These are phyloP conservation scores for Rhizopus stolonifer DNA, from an alignment of 371 early-diverging fungal species.

Conservation along the genomic window DNA sequence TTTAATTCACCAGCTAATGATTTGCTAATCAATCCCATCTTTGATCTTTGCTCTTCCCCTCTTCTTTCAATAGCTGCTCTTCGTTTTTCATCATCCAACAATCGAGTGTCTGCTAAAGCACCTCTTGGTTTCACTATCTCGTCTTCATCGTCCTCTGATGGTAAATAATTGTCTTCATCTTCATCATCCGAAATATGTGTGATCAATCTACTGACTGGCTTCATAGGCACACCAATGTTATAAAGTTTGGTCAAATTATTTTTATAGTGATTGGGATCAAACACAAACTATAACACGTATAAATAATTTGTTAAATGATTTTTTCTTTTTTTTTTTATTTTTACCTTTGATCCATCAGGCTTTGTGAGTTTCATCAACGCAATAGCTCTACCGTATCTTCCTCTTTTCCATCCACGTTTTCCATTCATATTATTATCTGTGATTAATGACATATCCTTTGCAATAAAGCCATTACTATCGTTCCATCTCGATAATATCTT, in stretches of 20 bases:
- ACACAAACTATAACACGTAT: constrained; percentile 49
- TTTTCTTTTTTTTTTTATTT: not conserved
- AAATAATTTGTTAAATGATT: no score
- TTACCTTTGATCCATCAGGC: constrained; percentile 49
- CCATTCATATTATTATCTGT: constrained; percentile 70
- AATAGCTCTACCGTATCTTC: constrained; percentile 78
- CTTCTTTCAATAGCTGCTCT: constrained; percentile 35
- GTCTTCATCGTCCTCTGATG: not conserved
- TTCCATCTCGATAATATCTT: constrained; percentile 30
- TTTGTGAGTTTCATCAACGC: constrained; percentile 66
- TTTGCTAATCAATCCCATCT: constrained; percentile 25
- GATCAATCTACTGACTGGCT: constrained; percentile 39
- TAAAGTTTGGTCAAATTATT: constrained; percentile 67
- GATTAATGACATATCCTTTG: constrained; percentile 72
- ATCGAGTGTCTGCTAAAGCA: not conserved
- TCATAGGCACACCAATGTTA: constrained; percentile 47
- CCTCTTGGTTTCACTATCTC: not conserved
- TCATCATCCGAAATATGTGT: constrained; percentile 14
- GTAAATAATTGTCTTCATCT: constrained; percentile 1
- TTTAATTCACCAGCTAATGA: constrained; percentile 13
- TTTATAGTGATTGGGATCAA: constrained; percentile 75
- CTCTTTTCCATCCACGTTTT: constrained; percentile 71
- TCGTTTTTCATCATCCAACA: constrained; percentile 31
- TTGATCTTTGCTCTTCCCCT: constrained; percentile 22
- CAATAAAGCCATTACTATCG: constrained; percentile 36